Base-by-base conservation (phyloP, 2,329 filamentous ascomycete species). In the Trichophyton mentagrophytes region DNA sequence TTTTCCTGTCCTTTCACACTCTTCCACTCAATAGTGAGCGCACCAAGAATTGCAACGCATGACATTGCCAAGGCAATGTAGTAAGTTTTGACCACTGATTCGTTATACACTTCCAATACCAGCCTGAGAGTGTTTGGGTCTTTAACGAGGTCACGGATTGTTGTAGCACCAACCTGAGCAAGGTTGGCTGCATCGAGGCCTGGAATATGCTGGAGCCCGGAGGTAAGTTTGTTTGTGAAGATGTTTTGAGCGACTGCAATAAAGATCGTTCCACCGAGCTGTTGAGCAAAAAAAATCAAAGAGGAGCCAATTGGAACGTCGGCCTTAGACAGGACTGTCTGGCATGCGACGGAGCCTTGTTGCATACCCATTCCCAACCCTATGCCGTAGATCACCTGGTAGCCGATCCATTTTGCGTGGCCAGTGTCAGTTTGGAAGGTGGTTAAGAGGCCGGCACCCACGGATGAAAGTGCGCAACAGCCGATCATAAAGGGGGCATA, bases 61-160 rank as follows among this genome's bases (percentile, higher is more conserved):
- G 64, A 58, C 66, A 57, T 33, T 17, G 36, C 59, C 38, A 61
- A 27, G 2, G 36, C 36, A 20, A 51, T 27, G 33, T 46, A 57
- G 15, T 57, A 76, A 0, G 73, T 71, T 49, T 73, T 62, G 6
- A 69, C 71, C 20, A 76, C 64, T 2, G 74, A 69, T 9, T 65
- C 62, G 47, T 73, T 76, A 62, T 76, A 77, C 4, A 71, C 72
- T 40, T 62, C 17, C 22, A 73, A 61, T 0, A 76, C 73, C 0
- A 62, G 65, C 0, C 67, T 61, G 15, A 76, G 63, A 17, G 13
- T 25, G 17, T 57, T 11, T 11, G 36, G 55, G 1, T 65, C 58
- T 7, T 67, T 61, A 2, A 76, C 68, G 2, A 69, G 59, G 3
- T 64, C 61, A 3, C 69, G 69, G n/a, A 76, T 57, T 63, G 68